phyloP scores from a whole-genome alignment of 2,329 filamentous ascomycete species.

The Leptographium galeiforme region DNA sequence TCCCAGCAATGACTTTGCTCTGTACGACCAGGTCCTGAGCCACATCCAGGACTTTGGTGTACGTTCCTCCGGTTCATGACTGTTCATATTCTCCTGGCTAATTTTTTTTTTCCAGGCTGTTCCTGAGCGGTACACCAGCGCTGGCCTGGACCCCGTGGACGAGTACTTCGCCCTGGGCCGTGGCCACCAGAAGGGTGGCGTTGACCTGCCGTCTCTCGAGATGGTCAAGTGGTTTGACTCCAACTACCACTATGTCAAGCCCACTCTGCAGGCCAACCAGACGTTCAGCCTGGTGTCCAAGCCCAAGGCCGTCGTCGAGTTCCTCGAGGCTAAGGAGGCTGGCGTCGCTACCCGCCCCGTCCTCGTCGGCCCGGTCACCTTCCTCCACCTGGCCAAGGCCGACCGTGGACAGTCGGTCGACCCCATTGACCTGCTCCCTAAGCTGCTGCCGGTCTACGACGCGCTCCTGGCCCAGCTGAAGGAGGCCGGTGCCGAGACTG shows the following conservation, averaged over 20 bases:
- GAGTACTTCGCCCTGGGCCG: constrained; percentile 99
- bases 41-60: constrained; percentile 97
- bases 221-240: constrained; percentile 99
- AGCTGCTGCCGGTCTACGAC: constrained; percentile 88
- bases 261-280: constrained; percentile 93
- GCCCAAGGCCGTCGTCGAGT: constrained; percentile 91
- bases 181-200: constrained; percentile 88
- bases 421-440: constrained; percentile 85
- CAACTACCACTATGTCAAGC: constrained; percentile 99
- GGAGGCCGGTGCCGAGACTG: constrained; percentile 85
- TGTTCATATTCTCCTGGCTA: not conserved
- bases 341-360: constrained; percentile 89
- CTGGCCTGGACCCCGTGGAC: constrained; percentile 78
- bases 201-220: constrained; percentile 89
- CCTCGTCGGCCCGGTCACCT: constrained; percentile 88
- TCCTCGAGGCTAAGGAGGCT: constrained; percentile 94
- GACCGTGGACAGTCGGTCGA: constrained; percentile 88
- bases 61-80: constrained; percentile 25
- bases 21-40: constrained; percentile 94
- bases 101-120: constrained; percentile 46
- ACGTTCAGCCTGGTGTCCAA: constrained; percentile 76
- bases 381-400: constrained; percentile 95
- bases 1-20: constrained; percentile 98
- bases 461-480: constrained; percentile 89
- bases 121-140: constrained; percentile 85